Evolutionary conservation across 148 eudicot species (phyloP), one percentile per base, ranked within the genome.

Genomic region (Amaranthus palmeri): DNA sequence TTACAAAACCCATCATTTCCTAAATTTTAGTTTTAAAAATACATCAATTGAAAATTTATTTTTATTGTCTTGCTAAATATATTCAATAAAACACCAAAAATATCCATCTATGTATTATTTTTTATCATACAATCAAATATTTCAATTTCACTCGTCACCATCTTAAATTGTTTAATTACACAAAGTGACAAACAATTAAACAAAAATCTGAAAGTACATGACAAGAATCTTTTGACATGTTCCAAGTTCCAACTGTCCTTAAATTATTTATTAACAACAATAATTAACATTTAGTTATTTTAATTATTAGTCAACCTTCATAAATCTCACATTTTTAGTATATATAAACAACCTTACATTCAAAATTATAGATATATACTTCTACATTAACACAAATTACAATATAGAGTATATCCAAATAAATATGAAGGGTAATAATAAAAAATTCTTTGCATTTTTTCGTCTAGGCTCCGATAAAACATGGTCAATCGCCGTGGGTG

Each of bases 181-280:
- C 68, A 60, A 58, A 6, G n/a, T n/a, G 41, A 60, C 13, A 40
- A 60, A 60, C 64, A 44, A 60, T 36, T 40, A 40, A 57, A 18
- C 2, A n/a, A 57, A 17, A 3, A 52, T 8, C 10, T 7, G 12
- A 10, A 15, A 15, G 25, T 18, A 42, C 18, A 47, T n/a, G 36
- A 47, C 54, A 65, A 47, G 14, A 17, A 65, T 50, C 72, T n/a
- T 12, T 54, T 54, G 72, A 69, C 72, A 61, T 69, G 61, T 48
- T 68, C 58, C 43, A 69, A 60, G 72, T 54, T 50, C 48, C 57
- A 41, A 15, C 42, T 15, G n/a, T n/a, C n/a, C n/a, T n/a, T n/a
- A n/a, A n/a, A n/a, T n/a, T n/a, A n/a, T n/a, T n/a, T n/a, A n/a
- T n/a, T n/a, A n/a, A n/a, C n/a, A n/a, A 17, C 8, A 57, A 57